Base-by-base conservation (phyloP, 73 alveolate species). In the Paramecium octaurelia region DNA sequence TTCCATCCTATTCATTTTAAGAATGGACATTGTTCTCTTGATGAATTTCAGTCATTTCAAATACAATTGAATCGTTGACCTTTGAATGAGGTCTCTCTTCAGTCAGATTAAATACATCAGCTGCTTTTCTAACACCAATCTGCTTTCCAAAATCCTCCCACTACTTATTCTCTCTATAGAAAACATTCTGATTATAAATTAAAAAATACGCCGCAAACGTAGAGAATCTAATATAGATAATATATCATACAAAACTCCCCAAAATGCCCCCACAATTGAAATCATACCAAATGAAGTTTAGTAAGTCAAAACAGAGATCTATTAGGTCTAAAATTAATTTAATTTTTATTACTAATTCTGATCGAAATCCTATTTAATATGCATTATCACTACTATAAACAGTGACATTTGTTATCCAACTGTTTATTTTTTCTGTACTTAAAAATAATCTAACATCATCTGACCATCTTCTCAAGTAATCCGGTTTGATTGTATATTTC, bases 191-290 rank as follows among this genome's bases (percentile, higher is more conserved):
- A 70, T 89, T 89, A 71, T 89, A 89, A 16, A 60, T 29, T 70
- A 89, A 43, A 83, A 89, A 89, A 50, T 89, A 89, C 0, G 88
- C 88, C 31, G 94, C 94, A 89, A 89, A 89, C 0, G 92, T 48
- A 18, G 92, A 40, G 84, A 89, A 89, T 80, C 91, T 80, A 44
- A 36, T 34, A 36, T 27, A n/a, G 0, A 73, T 36, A 20, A 44
- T 80, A 43, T 44, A 44, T 16, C 3, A 24, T 80, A 80, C 75
- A 89, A 64, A 0, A 89, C 94, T 43, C 94, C 94, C 94, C 94
- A 89, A 40, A 89, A 89, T 58, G 94, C 94, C 43, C 94, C 94
- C 42, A 84, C 71, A 43, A 58, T 40, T 21, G 94, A 89, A 7
- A 89, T 83, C 75, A 70, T 71, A 89, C 73, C 94, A 54, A 89